Percentiles rank a stretch among this genome's conserved stretches.
phyloP scores from a whole-genome alignment of 2,329 filamentous ascomycete genomes.

The Xylariomycetidae sp. region DNA sequence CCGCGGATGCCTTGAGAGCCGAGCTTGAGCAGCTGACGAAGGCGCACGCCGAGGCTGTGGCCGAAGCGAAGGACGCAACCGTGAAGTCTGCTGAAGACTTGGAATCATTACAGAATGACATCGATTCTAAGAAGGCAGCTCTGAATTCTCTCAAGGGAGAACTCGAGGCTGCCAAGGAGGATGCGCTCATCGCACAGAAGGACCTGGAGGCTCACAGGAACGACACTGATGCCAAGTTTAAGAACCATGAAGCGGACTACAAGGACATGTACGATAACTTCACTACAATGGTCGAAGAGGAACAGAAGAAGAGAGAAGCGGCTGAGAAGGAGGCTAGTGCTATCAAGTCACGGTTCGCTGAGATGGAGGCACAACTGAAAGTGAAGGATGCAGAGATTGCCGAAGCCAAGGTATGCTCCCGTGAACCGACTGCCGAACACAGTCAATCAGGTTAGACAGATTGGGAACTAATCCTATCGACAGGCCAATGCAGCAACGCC shows the following conservation, averaged over 20 bases:
- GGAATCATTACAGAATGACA: slow-evolving; percentile 21
- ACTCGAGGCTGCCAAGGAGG: slow-evolving; percentile 32
- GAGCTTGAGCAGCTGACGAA: slow-evolving; percentile 46
- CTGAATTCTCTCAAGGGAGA: slow-evolving; percentile 36
- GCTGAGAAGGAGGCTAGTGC: slow-evolving; percentile 26
- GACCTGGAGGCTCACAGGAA: slow-evolving; percentile 49
- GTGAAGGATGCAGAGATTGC: slow-evolving; percentile 60
- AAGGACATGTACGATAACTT: slow-evolving; percentile 60
- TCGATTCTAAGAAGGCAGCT: slow-evolving; percentile 27
- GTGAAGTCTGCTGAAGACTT: slow-evolving; percentile 23
- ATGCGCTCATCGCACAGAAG: slow-evolving; percentile 39
- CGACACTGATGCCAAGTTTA: slow-evolving; percentile 46
- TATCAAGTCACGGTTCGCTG: slow-evolving; percentile 27
- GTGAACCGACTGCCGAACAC: no score
- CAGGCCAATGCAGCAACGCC: slow-evolving; percentile 42
- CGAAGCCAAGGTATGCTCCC: slow-evolving; percentile 49
- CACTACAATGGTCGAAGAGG: slow-evolving; percentile 56
- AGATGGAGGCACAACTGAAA: slow-evolving; percentile 37
- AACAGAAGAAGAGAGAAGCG: slow-evolving; percentile 35
- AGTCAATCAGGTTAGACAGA: no score
- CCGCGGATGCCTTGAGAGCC: slow-evolving; percentile 45
- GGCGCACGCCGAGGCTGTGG: slow-evolving; percentile 39
- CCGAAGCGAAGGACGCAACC: slow-evolving; percentile 31
- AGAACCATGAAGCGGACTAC: slow-evolving; percentile 56
- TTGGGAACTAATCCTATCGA: slow-evolving; percentile 8